These are phyloP conservation scores for Amanita subjunquillea DNA, from an alignment of 768 basidiomycete species.

Conservation along the genomic window DNA sequence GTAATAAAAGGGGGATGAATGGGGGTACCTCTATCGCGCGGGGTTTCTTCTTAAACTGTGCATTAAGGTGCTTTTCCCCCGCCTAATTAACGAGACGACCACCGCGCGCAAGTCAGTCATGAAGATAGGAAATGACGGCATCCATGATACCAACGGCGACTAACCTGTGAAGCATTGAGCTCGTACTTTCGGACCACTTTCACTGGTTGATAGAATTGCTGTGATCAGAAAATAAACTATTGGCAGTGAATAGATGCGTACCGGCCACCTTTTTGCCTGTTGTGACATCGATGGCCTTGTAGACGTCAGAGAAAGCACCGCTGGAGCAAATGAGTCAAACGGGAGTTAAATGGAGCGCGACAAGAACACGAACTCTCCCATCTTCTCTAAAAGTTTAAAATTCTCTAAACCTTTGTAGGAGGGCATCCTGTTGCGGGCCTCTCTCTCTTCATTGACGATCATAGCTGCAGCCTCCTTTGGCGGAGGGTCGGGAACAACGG, in stretches of 20 bases:
- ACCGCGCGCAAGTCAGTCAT: slow-evolving; percentile 23
- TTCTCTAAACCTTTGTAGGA: slow-evolving; percentile 75
- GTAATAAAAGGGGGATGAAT: slow-evolving; percentile 12
- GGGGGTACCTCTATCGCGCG: slow-evolving; percentile 91
- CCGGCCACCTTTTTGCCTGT: slow-evolving; percentile 79
- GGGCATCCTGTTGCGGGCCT: slow-evolving; percentile 74
- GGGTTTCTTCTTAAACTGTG: slow-evolving; percentile 94
- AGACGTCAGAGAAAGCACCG: slow-evolving; percentile 98
- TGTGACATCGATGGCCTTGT: slow-evolving; percentile 74
- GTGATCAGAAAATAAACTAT: slow-evolving; percentile 9
- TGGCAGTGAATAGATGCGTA: slow-evolving; percentile 22
- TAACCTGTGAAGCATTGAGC: slow-evolving; percentile 84
- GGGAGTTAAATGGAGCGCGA: slow-evolving; percentile 10
- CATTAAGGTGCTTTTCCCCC: slow-evolving; percentile 88
- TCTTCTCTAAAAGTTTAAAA: slow-evolving; percentile 70
- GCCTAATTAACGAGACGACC: slow-evolving; percentile 35
- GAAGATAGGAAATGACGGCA: slow-evolving; percentile 13
- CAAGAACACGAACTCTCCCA: slow-evolving; percentile 74
- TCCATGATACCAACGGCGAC: slow-evolving; percentile 22
- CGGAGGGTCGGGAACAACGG: slow-evolving; percentile 13
- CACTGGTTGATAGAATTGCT: slow-evolving; percentile 35
- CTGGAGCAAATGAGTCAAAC: slow-evolving; percentile 22
- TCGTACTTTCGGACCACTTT: slow-evolving; percentile 94
- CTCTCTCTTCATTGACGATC: slow-evolving; percentile 68
- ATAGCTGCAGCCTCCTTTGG: slow-evolving; percentile 43